Evolutionary conservation across 768 basidiomycete genomes (phyloP), one percentile per base, ranked within the genome.

Genomic region (Suillus luteus): DNA sequence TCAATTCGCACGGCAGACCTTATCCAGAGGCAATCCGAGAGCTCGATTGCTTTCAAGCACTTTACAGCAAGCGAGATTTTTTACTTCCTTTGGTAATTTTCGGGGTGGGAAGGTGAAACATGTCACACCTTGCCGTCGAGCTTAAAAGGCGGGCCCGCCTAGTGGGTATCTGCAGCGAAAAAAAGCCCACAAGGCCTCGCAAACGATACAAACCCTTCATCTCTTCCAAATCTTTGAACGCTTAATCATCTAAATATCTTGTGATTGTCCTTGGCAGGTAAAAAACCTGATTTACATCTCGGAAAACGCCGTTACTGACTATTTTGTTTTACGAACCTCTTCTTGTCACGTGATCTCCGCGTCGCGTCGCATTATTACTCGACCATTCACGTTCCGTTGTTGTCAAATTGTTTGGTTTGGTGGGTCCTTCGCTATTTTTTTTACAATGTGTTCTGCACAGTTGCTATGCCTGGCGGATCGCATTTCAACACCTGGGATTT

Each of bases 361-460:
- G 64, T 64, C 70, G 64, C 70, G 64, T 64, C 55, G 62, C 38
- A 15, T 35, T 24, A 48, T 48, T 48, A 44, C 48, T 33, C 41
- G 46, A 59, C 19, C 27, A 31, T 66, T 41, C 44, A 52, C 49
- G 31, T 14, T 61, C 38, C 44, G 58, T 64, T 70, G 69, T 72
- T 76, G 72, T 70, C 52, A 63, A 51, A 55, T 24, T 76, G 67
- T 76, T 76, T 76, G 75, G 74, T 51, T 52, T 46, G 76, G 75
- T 76, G 75, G 75, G 75, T 76, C 75, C 75, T 31, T 62, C 11
- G 1, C 5, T 27, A 40, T 60, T 70, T 69, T 71, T 76, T 74
- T 72, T 51, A 49, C 59, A 61, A 74, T 71, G 61, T 75, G 65
- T 66, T 67, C 68, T 58, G 62, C 66, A 49, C 65, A 70, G 72